Evolutionary conservation across 108 stramenopile genomes (phyloP), one percentile per base, ranked within the genome.

Genomic region (Heterococcus sp.): DNA sequence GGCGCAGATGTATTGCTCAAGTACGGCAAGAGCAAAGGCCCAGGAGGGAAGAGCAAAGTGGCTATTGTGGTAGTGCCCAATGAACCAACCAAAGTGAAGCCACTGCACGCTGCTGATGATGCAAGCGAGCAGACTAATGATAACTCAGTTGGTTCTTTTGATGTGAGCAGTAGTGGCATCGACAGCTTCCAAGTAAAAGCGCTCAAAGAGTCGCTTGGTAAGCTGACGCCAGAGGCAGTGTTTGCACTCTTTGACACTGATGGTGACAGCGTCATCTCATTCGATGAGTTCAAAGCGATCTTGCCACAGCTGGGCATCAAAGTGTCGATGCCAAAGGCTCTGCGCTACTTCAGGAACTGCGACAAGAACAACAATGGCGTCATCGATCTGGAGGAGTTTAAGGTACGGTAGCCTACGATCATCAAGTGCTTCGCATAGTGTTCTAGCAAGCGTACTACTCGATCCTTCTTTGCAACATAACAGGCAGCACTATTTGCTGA

Each of bases 311-410:
- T 90, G 3, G 89, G 88, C 29, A 83, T 90, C 34, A 66, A 70
- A 2, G 80, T 90, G 21, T 33, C 68, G 37, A 71, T 75, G 21
- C 83, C 90, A 2, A 90, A 90, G 72, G 86, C 88, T 21, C 34
- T 86, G 58, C 67, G 80, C 38, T 90, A 89, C 66, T 90, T 90
- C 63, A 64, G 82, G 1, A 74, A 84, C 77, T 81, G 88, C 32
- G 90, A 90, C 64, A 84, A 74, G 8, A 88, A 90, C 35, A 84
- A 84, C 34, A 71, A 66, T 37, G 89, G 89, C 5, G 86, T 87
- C 38, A 88, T 90, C 34, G 88, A 87, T 35, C 36, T 90, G 31
- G 84, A 90, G 1, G 89, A 90, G 87, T 90, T 90, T 71, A 88
- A 90, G 69, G 87, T 87, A 21, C 46, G 46, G n/a, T n/a, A n/a